Conservation (phyloP, 768 basidiomycete species). For the Auricularia cornea region DNA sequence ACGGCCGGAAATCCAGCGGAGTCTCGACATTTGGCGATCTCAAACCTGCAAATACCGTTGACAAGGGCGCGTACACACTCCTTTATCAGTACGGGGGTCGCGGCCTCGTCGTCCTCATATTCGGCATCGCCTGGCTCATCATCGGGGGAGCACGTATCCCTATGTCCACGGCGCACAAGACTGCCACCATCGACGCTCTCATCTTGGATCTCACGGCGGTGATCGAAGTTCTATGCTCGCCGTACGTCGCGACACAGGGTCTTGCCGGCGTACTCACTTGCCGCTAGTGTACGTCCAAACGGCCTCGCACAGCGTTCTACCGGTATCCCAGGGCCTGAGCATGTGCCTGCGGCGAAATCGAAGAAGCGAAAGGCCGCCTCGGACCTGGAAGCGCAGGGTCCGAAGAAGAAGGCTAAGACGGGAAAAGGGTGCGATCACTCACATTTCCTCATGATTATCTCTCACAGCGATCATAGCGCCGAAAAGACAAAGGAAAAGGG, state of each 20-base stretch:
- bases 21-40: not conserved
- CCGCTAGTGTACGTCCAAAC: too few species aligned
- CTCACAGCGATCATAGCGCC: too few species aligned
- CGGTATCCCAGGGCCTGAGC: too few species aligned
- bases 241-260: not conserved
- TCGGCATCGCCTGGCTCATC: not conserved
- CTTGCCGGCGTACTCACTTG: too few species aligned
- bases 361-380: too few species aligned
- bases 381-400: too few species aligned
- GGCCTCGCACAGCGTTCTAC: too few species aligned
- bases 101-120: not conserved
- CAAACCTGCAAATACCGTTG: not conserved
- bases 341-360: too few species aligned
- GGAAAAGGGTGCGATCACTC: too few species aligned
- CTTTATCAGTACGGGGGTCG: not conserved
- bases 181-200: not conserved
- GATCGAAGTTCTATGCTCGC: not conserved
- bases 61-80: not conserved
- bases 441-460: too few species aligned
- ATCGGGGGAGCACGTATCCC: not conserved
- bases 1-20: not conserved
- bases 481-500: too few species aligned
- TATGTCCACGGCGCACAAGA: not conserved
- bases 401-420: too few species aligned
- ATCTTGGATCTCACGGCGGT: not conserved